Evolutionary conservation across 2,329 filamentous ascomycete species (phyloP).

Genomic region (Passalora sequoiae): DNA sequence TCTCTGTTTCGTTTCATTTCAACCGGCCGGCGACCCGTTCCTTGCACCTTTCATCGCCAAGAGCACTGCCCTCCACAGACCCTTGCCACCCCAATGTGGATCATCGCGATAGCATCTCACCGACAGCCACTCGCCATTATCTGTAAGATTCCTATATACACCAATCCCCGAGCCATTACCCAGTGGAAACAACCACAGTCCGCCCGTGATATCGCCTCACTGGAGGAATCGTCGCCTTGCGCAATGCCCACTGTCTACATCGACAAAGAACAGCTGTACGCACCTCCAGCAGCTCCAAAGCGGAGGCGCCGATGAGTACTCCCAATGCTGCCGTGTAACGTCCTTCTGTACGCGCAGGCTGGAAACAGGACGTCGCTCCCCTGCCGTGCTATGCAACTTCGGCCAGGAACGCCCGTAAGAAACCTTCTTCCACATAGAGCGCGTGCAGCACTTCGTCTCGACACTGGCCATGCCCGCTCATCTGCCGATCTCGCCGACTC

Average conservation of each 20-base stretch:
- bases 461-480: conserved; percentile 2
- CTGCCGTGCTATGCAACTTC: neutral
- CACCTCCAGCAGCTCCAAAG: neutral
- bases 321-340: neutral
- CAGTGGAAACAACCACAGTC: no score
- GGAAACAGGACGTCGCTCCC: neutral
- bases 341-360: neutral
- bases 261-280: conserved; percentile 1
- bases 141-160: no score
- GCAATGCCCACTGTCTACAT: neutral
- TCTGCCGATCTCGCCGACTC: conserved; percentile 1
- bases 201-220: no score
- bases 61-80: neutral
- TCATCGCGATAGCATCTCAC: neutral
- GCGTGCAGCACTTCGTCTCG: neutral
- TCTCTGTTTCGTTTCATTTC: no score
- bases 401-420: neutral
- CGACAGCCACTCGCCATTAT: neutral
- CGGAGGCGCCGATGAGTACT: neutral
- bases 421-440: neutral
- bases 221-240: no score
- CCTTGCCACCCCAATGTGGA: neutral
- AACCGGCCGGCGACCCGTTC: neutral
- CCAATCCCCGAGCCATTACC: no score
- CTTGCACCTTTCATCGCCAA: neutral